Conservation (phyloP, 2,329 filamentous ascomycete genomes). For the Fusarium pseudocircinatum region DNA sequence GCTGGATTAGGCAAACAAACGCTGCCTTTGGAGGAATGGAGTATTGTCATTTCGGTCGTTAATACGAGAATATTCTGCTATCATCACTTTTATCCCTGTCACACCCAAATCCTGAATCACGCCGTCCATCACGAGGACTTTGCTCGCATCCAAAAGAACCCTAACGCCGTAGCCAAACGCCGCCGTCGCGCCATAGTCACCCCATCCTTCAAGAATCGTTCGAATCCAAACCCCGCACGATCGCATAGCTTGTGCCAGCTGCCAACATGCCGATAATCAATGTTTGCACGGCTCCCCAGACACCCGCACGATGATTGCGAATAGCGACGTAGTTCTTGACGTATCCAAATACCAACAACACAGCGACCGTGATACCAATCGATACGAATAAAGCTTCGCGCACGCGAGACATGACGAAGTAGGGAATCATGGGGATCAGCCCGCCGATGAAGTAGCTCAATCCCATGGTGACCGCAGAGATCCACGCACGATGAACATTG, state of each 20-base stretch:
- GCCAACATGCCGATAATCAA: conserved; percentile 71
- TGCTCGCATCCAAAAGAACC: conserved; percentile 3
- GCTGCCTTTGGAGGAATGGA: conserved; percentile 18
- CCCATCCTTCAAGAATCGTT: conserved; percentile 25
- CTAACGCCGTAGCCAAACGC: conserved; percentile 28
- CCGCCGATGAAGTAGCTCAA: conserved; percentile 76
- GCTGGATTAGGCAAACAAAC: neutral
- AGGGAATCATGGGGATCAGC: conserved; percentile 75
- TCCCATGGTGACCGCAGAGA: conserved; percentile 73
- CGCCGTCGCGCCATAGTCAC: neutral
- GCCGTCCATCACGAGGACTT: conserved; percentile 3
- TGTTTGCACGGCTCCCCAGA: conserved; percentile 71
- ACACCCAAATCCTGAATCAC: neutral
- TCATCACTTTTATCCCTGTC: conserved; percentile 6
- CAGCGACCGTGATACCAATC: conserved; percentile 67
- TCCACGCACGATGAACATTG: conserved; percentile 55
- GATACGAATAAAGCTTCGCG: conserved; percentile 66
- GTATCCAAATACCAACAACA: conserved; percentile 72
- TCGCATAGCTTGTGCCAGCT: conserved; percentile 71
- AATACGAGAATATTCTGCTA: conserved; percentile 25
- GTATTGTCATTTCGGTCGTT: conserved; percentile 36
- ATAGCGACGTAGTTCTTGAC: conserved; percentile 67
- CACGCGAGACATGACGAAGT: conserved; percentile 65
- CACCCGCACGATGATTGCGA: conserved; percentile 60
- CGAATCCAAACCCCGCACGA: conserved; percentile 66